A percentile compares a stretch with the other conserved stretches of the same genome.
phyloP scores from a whole-genome alignment of 169 alveolate genomes.

The Neospora caninum region DNA sequence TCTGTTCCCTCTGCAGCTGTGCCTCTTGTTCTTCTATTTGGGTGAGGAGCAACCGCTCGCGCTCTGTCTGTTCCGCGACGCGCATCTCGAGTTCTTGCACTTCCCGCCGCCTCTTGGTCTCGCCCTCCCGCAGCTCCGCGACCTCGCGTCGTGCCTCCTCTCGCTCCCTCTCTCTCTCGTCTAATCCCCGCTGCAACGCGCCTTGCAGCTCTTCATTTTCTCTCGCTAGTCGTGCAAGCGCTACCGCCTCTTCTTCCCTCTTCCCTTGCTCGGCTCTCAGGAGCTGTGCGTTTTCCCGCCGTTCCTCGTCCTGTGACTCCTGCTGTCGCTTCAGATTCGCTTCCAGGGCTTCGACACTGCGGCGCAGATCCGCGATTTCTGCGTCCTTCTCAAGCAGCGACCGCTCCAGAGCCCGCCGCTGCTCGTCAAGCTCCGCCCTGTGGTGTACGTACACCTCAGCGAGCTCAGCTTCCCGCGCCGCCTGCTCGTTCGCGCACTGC shows the following conservation, averaged over 20 bases:
- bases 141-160: neutral
- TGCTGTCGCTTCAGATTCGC: neutral
- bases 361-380: neutral
- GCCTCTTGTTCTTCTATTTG: neutral
- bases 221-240: neutral
- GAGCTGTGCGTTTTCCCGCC: neutral
- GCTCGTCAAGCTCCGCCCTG: neutral
- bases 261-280: neutral
- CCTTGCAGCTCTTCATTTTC: neutral
- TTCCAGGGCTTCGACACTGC: neutral
- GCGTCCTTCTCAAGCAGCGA: neutral
- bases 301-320: neutral
- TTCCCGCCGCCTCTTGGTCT: neutral
- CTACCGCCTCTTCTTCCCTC: neutral
- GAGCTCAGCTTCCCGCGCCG: neutral
- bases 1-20: slow-evolving; percentile 12
- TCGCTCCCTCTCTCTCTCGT: neutral
- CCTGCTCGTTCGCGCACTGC: neutral
- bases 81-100: neutral
- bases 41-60: neutral
- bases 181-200: neutral
- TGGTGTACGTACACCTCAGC: neutral
- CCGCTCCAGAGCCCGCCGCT: neutral
- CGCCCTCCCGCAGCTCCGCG: neutral
- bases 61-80: neutral